Evolutionary conservation across 768 basidiomycete genomes (phyloP).

Genomic region (Lyophyllum semitale): DNA sequence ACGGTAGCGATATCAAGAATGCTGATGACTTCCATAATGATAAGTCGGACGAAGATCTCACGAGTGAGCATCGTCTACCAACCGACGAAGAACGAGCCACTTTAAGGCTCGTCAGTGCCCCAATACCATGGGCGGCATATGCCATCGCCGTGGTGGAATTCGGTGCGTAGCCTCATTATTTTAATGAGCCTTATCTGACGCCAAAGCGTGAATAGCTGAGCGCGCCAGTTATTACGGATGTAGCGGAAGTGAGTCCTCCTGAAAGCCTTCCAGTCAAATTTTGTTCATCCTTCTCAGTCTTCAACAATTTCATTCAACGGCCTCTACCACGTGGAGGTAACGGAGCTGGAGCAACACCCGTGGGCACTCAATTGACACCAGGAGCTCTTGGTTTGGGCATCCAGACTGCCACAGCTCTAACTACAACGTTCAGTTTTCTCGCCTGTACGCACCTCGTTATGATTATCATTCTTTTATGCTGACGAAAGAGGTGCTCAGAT

Average conservation of each 20-base stretch:
- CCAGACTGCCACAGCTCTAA: conserved; percentile 25
- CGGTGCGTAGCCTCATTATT: conserved; percentile 7
- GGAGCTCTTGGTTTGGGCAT: conserved; percentile 30
- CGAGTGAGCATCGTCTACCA: conserved; percentile 8
- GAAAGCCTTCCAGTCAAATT: not conserved
- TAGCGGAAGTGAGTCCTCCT: conserved; percentile 10
- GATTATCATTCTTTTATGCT: not conserved
- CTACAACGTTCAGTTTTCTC: conserved; percentile 27
- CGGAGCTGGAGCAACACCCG: conserved; percentile 28
- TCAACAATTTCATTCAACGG: conserved; percentile 29
- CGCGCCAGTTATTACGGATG: conserved; percentile 20
- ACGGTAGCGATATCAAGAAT: not conserved
- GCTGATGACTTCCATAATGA: not conserved
- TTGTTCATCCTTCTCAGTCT: conserved; percentile 12
- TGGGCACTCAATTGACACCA: conserved; percentile 22
- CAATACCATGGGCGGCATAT: conserved; percentile 16
- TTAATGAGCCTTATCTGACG: not conserved
- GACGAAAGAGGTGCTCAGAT: conserved; percentile 14
- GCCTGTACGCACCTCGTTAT: conserved; percentile 12
- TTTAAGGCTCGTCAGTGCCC: conserved; percentile 15
- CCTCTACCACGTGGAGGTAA: conserved; percentile 28
- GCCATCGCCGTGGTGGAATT: conserved; percentile 17
- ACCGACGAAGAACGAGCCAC: conserved; percentile 16
- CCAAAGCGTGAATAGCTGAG: conserved; percentile 7
- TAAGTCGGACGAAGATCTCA: not conserved